Evolutionary conservation across 441 rosid species (phyloP).

Genomic region (Syzygium syzygioides): DNA sequence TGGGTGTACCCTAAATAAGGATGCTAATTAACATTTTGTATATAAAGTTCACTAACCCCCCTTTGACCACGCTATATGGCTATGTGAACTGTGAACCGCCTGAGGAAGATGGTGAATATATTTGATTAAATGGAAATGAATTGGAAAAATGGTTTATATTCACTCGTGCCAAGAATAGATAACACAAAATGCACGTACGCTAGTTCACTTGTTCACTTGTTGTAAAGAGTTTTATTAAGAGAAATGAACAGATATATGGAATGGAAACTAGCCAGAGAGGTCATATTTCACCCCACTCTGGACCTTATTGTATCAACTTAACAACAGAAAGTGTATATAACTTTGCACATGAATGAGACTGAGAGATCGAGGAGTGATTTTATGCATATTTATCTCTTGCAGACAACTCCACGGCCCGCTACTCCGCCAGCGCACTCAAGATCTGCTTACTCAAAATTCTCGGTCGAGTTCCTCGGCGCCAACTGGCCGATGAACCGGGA

Average conservation of each 20-base stretch:
- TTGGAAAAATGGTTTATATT: not conserved
- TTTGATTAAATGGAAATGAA: not conserved
- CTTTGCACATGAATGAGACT: not conserved
- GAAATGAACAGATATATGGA: not conserved
- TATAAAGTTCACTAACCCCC: not conserved
- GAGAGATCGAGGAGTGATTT: not conserved
- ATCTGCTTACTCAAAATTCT: not conserved
- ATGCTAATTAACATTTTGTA: not conserved
- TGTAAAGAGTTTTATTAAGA: not conserved
- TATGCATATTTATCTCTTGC: slow-evolving; percentile 12
- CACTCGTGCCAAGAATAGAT: not conserved
- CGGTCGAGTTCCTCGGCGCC: not conserved
- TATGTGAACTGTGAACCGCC: not conserved
- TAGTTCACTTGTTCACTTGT: not conserved
- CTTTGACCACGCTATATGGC: not conserved
- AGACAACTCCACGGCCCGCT: slow-evolving; percentile 6
- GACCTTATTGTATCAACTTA: not conserved
- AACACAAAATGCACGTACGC: not conserved
- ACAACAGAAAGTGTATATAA: not conserved
- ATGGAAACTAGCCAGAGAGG: not conserved
- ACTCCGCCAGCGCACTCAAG: slow-evolving; percentile 3
- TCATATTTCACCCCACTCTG: not conserved
- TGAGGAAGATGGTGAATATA: not conserved
- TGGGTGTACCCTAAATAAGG: not conserved
- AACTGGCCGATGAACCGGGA: slow-evolving; percentile 3